Evolutionary conservation across 306 rosid genomes (phyloP), one percentile per base, ranked within the genome.

Genomic region (Erythrophleum fordii): DNA sequence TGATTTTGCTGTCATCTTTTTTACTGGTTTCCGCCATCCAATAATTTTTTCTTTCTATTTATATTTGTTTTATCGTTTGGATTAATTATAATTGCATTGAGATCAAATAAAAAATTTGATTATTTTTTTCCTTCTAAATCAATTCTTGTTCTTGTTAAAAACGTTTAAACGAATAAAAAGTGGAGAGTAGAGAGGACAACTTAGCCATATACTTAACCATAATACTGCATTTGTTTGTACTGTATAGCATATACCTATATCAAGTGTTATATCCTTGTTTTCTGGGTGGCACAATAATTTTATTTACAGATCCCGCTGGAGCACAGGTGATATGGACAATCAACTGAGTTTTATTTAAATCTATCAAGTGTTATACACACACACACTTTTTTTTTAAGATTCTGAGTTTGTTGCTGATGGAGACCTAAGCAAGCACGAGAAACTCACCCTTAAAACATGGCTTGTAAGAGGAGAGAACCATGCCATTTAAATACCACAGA

Each of bases 321-420:
- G 52, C 67, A 56, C 52, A 20, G 46, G 20, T 29, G 55, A 77
- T 10, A 5, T 52, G 65, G 13, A 72, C n/a, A 31, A 51, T 51
- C 23, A 55, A 41, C 45, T 68, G 34, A 37, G 53, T 67, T 55
- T 53, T 44, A 28, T 78, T 67, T 34, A 42, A 41, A 18, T 65
- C 23, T 77, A 46, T 34, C 16, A 31, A 64, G 72, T 22, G 49
- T 41, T 12, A 76, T 51, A 51, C 3, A 39, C 5, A 39, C 5
- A 39, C 5, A 39, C 5, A 39, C 5, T n/a, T n/a, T n/a, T n/a
- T n/a, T n/a, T n/a, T n/a, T n/a, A n/a, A n/a, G n/a, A n/a, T n/a
- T n/a, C n/a, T n/a, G n/a, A n/a, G n/a, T n/a, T n/a, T n/a, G n/a
- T n/a, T n/a, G n/a, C n/a, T n/a, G n/a, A n/a, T n/a, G n/a, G n/a